phyloP scores from a whole-genome alignment of 148 eudicot genomes.

The Vaccinium corymbosum region DNA sequence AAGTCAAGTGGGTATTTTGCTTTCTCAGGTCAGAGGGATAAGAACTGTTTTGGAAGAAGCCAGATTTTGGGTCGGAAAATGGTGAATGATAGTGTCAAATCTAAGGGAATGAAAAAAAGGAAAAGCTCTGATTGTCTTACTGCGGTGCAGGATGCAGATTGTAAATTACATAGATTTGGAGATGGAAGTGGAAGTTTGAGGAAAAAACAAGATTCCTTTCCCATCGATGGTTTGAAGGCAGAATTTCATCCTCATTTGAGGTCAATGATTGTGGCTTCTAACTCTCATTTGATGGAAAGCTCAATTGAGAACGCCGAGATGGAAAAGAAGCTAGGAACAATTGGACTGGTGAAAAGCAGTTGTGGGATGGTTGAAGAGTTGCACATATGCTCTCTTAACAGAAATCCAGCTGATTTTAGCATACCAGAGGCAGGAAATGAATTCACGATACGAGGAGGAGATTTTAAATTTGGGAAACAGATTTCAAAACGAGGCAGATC shows the following conservation, averaged over 20 bases:
- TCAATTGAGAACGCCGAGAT: constrained; percentile 1
- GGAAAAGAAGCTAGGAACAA: neutral
- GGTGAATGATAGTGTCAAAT: neutral
- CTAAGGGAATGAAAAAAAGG: neutral
- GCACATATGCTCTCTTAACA: constrained; percentile 17
- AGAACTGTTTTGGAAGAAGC: neutral
- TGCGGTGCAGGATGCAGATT: neutral
- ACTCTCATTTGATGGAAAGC: constrained; percentile 4
- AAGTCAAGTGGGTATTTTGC: neutral
- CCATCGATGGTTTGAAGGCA: neutral
- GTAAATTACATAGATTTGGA: neutral
- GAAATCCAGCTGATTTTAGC: constrained; percentile 26
- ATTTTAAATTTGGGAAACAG: constrained; percentile 2
- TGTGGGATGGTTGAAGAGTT: neutral
- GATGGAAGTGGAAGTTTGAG: constrained; percentile 14
- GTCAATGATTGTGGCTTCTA: constrained; percentile 5
- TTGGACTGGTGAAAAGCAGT: neutral
- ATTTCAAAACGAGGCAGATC: constrained; percentile 17
- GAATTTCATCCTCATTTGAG: constrained; percentile 7
- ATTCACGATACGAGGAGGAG: constrained; percentile 16
- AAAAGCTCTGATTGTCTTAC: neutral
- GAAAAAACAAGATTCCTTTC: constrained; percentile 1
- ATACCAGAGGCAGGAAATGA: constrained; percentile 17
- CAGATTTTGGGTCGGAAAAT: neutral
- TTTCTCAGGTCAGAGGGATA: neutral